Evolutionary conservation across 2,329 filamentous ascomycete species (phyloP), one percentile per base, ranked within the genome.

Genomic region (Simplicillium aogashimaense): DNA sequence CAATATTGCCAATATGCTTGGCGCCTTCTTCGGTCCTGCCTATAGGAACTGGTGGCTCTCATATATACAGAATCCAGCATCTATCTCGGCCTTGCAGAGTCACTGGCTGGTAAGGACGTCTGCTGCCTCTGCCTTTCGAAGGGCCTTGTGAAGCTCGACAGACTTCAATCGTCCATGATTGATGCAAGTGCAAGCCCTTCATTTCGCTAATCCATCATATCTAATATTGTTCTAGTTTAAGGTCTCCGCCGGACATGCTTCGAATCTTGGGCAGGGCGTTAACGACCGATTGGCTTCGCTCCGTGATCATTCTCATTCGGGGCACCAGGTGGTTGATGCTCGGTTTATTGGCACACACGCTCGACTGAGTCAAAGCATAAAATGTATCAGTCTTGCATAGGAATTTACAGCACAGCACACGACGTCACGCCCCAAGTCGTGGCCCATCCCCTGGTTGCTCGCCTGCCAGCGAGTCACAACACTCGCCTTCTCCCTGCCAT

Each of bases 81-180:
- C 4, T 1, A 43, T 44, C 25, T 16, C 10, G 13, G 41, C 46
- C 3, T 35, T 44, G 20, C 10, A 31, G 14, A 54, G 40, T 34
- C 57, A 58, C 41, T 59, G 55, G 57, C 44, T 59, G 5, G 50
- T 59, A 31, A 47, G 48, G 2, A 49, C 44, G 38, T 56, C 53
- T n/a, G 52, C 47, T 7, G 50, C 47, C 2, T n/a, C 16, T 29
- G 12, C 45, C 45, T 9, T 54, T 55, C 38, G 18, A 35, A 20
- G 17, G 52, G 56, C 7, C n/a, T 48, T 14, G 32, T 59, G 13
- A 44, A 30, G 14, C 37, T 61, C 9, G 39, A 52, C 11, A 47
- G 54, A 36, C 16, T 43, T n/a, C 44, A 46, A 12, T 42, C 50
- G 15, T 59, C 56, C 2, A 48, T 52, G 47, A 39, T 54, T 30